Evolutionary conservation across 2,329 filamentous ascomycete genomes (phyloP).

Genomic region (Trichoderma cornu-damae): DNA sequence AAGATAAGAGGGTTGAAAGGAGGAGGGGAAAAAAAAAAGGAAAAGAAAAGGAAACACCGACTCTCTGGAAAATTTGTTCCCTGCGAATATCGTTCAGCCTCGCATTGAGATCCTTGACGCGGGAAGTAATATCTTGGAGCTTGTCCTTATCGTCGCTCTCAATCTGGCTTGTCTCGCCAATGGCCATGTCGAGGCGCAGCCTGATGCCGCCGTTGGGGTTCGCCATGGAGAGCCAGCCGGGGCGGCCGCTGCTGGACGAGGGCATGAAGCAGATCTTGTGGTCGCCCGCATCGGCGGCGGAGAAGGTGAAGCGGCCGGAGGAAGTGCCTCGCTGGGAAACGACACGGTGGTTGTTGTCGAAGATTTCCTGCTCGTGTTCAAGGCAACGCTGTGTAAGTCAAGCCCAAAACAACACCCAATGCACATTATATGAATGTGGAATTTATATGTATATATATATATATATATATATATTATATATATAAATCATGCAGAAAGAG

Average conservation of each 20-base stretch:
- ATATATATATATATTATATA: too few relatives aligned
- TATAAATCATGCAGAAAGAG: too few relatives aligned
- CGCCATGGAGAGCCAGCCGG: constrained; percentile 65
- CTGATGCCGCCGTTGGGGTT: constrained; percentile 71
- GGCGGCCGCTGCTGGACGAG: constrained; percentile 62
- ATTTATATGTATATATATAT: too few relatives aligned
- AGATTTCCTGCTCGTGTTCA: constrained; percentile 73
- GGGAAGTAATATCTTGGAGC: constrained; percentile 81
- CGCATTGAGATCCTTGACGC: constrained; percentile 83
- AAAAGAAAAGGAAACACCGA: constrained; percentile 38
- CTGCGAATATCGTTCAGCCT: constrained; percentile 81
- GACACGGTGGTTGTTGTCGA: constrained; percentile 96
- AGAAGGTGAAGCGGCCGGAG: constrained; percentile 89
- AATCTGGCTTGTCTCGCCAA: constrained; percentile 90
- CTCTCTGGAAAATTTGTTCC: constrained; percentile 95
- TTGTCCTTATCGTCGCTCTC: constrained; percentile 92
- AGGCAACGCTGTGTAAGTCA: not conserved
- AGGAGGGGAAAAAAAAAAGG: not conserved
- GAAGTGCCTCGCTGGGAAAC: constrained; percentile 75
- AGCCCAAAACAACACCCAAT: too few relatives aligned
- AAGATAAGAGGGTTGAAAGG: too few relatives aligned
- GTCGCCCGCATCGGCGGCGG: constrained; percentile 86
- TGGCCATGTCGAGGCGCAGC: constrained; percentile 81
- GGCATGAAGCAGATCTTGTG: constrained; percentile 94
- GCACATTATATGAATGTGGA: too few relatives aligned